These are phyloP conservation scores for Chrysoporthe austroafricana DNA, from an alignment of 2,329 filamentous ascomycete species.

Conservation along the genomic window DNA sequence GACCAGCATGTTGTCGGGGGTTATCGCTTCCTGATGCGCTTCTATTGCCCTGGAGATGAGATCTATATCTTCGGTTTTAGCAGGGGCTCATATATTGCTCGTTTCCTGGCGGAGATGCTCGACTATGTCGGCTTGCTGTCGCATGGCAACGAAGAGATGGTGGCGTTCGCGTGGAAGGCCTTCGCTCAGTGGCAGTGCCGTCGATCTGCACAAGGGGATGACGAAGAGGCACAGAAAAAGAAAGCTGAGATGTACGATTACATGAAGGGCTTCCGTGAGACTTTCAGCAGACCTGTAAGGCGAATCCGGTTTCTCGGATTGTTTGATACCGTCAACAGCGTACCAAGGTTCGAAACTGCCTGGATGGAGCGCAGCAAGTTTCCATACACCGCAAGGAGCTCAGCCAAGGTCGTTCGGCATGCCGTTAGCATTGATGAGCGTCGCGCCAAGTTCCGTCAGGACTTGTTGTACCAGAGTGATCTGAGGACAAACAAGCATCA, in stretches of 20 bases:
- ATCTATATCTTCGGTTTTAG: slow-evolving; percentile 78
- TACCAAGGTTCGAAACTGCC: slow-evolving; percentile 73
- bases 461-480: slow-evolving; percentile 63
- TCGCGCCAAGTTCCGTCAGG: slow-evolving; percentile 72
- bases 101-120: slow-evolving; percentile 81
- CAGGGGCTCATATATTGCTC: slow-evolving; percentile 72
- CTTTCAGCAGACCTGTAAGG: slow-evolving; percentile 75
- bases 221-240: slow-evolving; percentile 47
- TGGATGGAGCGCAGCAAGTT: slow-evolving; percentile 83
- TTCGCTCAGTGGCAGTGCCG: slow-evolving; percentile 75
- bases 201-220: slow-evolving; percentile 48
- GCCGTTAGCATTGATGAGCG: slow-evolving; percentile 73
- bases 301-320: slow-evolving; percentile 77
- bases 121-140: slow-evolving; percentile 80
- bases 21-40: slow-evolving; percentile 79
- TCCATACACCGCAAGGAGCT: slow-evolving; percentile 65
- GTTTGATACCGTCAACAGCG: slow-evolving; percentile 82
- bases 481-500: slow-evolving; percentile 29
- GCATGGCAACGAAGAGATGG: slow-evolving; percentile 84
- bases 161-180: slow-evolving; percentile 81
- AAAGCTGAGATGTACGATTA: slow-evolving; percentile 70
- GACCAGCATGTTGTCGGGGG: slow-evolving; percentile 83
- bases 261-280: slow-evolving; percentile 80
- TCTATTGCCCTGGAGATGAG: slow-evolving; percentile 66
- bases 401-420: slow-evolving; percentile 66